phyloP scores from a whole-genome alignment of 441 rosid genomes.

The Manihot esculenta region DNA sequence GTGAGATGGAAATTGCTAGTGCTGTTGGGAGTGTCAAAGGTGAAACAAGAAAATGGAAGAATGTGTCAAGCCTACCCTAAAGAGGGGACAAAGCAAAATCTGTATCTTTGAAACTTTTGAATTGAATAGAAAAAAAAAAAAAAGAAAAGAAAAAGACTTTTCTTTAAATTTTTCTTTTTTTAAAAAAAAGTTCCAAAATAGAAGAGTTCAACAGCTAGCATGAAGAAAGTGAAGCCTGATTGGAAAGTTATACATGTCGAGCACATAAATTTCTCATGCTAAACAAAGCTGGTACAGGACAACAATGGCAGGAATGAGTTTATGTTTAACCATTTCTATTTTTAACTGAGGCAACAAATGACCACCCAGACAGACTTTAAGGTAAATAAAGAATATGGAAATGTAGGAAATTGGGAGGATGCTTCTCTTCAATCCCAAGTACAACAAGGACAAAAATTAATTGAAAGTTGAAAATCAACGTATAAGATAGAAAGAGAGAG shows the following conservation, averaged over 20 bases:
- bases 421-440: background rate
- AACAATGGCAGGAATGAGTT: constrained; percentile 1
- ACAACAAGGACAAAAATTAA: background rate
- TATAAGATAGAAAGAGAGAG: constrained; percentile 3
- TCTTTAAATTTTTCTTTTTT: no score
- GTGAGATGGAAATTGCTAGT: background rate
- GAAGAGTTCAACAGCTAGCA: constrained; percentile 7
- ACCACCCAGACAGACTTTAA: constrained; percentile 3
- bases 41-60: constrained; percentile 40
- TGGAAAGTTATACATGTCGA: no score
- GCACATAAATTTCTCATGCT: background rate
- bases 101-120: background rate
- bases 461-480: background rate
- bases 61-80: constrained; percentile 28
- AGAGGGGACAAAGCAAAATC: constrained; percentile 36
- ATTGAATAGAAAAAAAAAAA: background rate
- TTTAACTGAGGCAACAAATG: constrained; percentile 14
- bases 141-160: background rate
- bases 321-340: background rate
- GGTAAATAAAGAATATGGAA: background rate
- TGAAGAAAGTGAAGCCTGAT: background rate
- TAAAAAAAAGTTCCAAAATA: background rate
- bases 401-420: constrained; percentile 18
- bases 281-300: background rate
- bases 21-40: constrained; percentile 1